These are phyloP conservation scores for Diaporthe caulivora DNA, from an alignment of 2,329 filamentous ascomycete genomes.

Conservation along the genomic window DNA sequence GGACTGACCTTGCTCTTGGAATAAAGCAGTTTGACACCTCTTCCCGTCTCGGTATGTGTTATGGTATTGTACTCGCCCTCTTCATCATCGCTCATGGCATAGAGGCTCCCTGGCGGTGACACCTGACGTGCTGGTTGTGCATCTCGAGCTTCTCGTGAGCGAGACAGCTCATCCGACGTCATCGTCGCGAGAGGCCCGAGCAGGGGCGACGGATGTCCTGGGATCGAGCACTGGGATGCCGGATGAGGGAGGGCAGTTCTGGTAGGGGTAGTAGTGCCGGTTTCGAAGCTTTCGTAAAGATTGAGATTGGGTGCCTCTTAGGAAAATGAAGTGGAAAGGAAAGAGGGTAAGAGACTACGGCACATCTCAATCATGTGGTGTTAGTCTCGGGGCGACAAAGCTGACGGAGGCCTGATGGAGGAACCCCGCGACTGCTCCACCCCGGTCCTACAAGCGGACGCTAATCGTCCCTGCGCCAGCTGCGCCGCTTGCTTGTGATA, in stretches of 20 bases:
- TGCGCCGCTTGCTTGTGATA: slow-evolving; percentile 17
- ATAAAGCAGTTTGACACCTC: slow-evolving; percentile 92
- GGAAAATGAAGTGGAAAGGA: neutral
- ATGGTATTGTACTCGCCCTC: slow-evolving; percentile 97
- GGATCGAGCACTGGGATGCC: neutral
- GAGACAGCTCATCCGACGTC: slow-evolving; percentile 47
- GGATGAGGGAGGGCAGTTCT: neutral
- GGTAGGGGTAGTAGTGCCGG: neutral
- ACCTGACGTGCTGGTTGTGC: slow-evolving; percentile 54
- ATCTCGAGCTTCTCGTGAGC: slow-evolving; percentile 28
- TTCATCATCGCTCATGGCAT: slow-evolving; percentile 96
- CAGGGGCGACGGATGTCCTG: slow-evolving; percentile 3
- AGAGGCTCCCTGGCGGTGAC: slow-evolving; percentile 90
- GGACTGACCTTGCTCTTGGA: slow-evolving; percentile 91
- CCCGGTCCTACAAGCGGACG: slow-evolving; percentile 26
- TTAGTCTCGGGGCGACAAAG: slow-evolving; percentile 25
- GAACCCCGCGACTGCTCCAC: slow-evolving; percentile 29
- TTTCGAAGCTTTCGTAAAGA: neutral
- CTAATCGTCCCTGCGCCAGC: slow-evolving; percentile 27
- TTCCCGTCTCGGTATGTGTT: slow-evolving; percentile 79
- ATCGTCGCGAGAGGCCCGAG: slow-evolving; percentile 42
- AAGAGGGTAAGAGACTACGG: neutral
- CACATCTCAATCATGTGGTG: slow-evolving; percentile 24
- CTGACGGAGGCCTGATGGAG: slow-evolving; percentile 27
- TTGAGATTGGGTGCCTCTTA: neutral